Evolutionary conservation across 192 early-diverging fungal species (phyloP), one percentile per base, ranked within the genome.

Genomic region (Coemansia sp.): DNA sequence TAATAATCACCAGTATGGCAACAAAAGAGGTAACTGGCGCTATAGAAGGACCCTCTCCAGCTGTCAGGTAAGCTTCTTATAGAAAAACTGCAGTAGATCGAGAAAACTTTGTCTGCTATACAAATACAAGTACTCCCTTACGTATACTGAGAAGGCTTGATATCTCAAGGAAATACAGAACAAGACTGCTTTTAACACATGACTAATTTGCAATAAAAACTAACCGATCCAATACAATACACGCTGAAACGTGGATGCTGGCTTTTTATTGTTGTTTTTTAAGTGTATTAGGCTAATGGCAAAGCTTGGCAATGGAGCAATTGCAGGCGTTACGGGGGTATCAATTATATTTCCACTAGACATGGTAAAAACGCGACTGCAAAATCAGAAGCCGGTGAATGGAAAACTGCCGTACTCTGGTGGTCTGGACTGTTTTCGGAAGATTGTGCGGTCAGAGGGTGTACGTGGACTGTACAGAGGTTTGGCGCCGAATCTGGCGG

Each of bases 391-490:
- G 42, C 71, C 61, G 19, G 64, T 71, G 10, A n/a, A 66, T 58
- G 85, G 87, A 50, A 75, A 71, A 64, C 61, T 85, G 46, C 88
- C 85, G 51, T 88, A 88, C 64, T 10, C 70, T 17, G 74, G 77
- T 51, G 71, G 61, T 25, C 61, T 86, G 10, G 94, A 98, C 74
- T 94, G 92, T 70, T 93, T 94, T 81, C 84, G 84, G 67, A 80
- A 95, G 82, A 95, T 92, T 22, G 63, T 98, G 51, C 89, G 88
- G 39, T 86, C 84, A 60, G 97, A 97, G 71, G 97, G 97, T 51
- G 67, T 96, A 33, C 77, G 86, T 42, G 95, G 93, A 42, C 84
- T 98, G 42, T 98, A 98, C 86, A 90, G 91, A 51, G 97, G 97
- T 29, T 94, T 97, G 88, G 85, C 88, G 20, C 88, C 95, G 19